A percentile compares a stretch with the other conserved stretches of the same genome.
phyloP scores from a whole-genome alignment of 495 filamentous ascomycete species.

The Cercophora newfieldiana region DNA sequence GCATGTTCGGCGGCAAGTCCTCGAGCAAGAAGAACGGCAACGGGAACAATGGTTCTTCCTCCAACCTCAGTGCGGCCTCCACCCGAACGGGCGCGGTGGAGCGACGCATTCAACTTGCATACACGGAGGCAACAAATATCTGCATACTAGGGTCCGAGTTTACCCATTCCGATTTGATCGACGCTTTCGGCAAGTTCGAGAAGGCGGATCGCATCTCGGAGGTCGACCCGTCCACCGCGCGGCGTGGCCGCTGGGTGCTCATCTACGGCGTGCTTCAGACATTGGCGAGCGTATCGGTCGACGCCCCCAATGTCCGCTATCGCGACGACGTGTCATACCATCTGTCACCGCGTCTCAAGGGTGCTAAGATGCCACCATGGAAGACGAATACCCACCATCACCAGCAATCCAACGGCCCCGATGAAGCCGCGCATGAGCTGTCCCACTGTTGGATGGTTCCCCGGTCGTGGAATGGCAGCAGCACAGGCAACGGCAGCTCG shows the following conservation, averaged over 20 bases:
- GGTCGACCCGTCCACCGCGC: conserved; percentile 58
- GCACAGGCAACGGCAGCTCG: conserved; percentile 9
- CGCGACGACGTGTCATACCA: conserved; percentile 64
- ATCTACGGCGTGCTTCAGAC: conserved; percentile 73
- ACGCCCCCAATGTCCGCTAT: conserved; percentile 60
- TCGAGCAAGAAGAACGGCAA: conserved; percentile 40
- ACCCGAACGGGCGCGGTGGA: conserved; percentile 34
- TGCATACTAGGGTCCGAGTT: conserved; percentile 59
- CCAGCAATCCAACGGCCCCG: conserved; percentile 18
- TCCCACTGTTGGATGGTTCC: conserved; percentile 63
- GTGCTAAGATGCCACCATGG: conserved; percentile 61
- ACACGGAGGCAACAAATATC: conserved; percentile 69
- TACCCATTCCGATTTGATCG: conserved; percentile 55
- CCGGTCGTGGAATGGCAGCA: conserved; percentile 42
- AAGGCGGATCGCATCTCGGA: conserved; percentile 52
- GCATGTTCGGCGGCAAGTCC: conserved; percentile 31
- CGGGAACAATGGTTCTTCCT: conserved; percentile 1
- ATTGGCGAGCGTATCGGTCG: conserved; percentile 66
- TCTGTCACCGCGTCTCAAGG: conserved; percentile 58
- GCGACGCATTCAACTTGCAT: conserved; percentile 58
- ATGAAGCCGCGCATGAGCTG: conserved; percentile 56
- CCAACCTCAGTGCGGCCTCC: conserved; percentile 13
- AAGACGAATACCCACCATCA: conserved; percentile 35
- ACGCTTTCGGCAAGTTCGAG: conserved; percentile 64
- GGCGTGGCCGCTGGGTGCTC: conserved; percentile 69